Percentiles rank a stretch among this genome's conserved stretches.
Conservation (phyloP, 2,329 filamentous ascomycete species). For the Periconia macrospinosa region DNA sequence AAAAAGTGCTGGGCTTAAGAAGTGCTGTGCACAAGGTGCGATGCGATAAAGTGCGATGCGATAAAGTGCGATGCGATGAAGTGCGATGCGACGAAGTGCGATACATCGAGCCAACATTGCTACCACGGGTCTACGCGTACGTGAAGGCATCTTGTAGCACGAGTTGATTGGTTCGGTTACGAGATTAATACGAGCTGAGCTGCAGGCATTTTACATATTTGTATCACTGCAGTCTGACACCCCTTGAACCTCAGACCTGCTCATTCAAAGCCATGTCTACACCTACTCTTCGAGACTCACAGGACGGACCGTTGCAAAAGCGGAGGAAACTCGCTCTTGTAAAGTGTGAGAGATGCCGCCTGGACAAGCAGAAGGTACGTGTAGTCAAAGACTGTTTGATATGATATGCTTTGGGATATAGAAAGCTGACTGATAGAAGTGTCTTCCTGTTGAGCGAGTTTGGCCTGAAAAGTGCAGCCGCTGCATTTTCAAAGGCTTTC, state of each 20-base stretch:
- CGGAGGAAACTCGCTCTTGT: conserved; percentile 5
- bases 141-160: background rate
- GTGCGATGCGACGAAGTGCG: background rate
- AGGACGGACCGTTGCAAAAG: background rate
- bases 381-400: background rate
- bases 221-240: background rate
- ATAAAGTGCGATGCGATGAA: background rate
- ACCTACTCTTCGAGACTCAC: background rate
- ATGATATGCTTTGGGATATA: background rate
- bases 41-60: background rate
- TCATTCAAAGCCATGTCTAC: background rate
- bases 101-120: background rate
- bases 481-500: conserved; percentile 6
- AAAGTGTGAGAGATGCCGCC: conserved; percentile 8
- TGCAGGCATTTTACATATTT: background rate
- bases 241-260: background rate
- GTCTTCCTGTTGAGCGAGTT: conserved; percentile 3
- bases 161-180: background rate
- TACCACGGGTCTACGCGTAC: background rate
- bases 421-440: background rate
- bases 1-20: no score
- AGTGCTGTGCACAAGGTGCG: background rate
- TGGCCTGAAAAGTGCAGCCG: conserved; percentile 6
- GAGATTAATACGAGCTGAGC: background rate
- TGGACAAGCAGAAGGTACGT: conserved; percentile 8